A percentile compares a stretch with the other conserved stretches of the same genome.
phyloP scores from a whole-genome alignment of 371 early-diverging fungal species.

The Neoconidiobolus thromboides region DNA sequence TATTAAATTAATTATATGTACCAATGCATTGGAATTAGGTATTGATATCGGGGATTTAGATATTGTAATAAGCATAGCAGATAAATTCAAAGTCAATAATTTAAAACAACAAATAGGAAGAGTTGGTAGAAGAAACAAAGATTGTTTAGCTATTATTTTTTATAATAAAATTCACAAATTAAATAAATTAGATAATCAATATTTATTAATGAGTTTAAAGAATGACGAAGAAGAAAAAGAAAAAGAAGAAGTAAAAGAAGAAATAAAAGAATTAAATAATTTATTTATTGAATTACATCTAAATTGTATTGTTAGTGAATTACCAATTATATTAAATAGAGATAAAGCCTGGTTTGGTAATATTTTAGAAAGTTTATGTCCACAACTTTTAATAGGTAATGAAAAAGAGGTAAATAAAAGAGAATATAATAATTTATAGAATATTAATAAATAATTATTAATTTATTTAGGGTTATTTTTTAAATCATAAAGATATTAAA shows the following conservation, averaged over 20 bases:
- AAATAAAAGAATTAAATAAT: constrained; percentile 18
- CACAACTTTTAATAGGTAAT: constrained; percentile 13
- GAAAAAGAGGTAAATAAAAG: constrained; percentile 3
- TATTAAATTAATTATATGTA: constrained; percentile 31
- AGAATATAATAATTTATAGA: too few species aligned
- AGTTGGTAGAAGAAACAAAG: constrained; percentile 37
- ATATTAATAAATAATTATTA: not conserved
- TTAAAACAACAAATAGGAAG: constrained; percentile 38
- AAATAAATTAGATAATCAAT: not conserved
- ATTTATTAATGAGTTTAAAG: not conserved
- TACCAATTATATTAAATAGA: constrained; percentile 13
- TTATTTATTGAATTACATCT: constrained; percentile 28
- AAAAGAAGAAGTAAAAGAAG: not conserved
- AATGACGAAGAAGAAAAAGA: not conserved
- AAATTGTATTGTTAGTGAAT: constrained; percentile 42
- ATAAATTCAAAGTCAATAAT: not conserved
- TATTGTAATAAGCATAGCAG: constrained; percentile 1
- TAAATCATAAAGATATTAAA: not conserved
- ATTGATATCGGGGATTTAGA: constrained; percentile 42
- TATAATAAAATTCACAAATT: constrained; percentile 13
- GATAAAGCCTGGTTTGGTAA: constrained; percentile 24
- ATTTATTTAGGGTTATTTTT: constrained; percentile 8
- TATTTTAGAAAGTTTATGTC: constrained; percentile 10
- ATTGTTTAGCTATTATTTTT: constrained; percentile 34
- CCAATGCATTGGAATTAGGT: constrained; percentile 50